Conservation (phyloP, 2,329 filamentous ascomycete genomes). For the Phyllosticta citribraziliensis region DNA sequence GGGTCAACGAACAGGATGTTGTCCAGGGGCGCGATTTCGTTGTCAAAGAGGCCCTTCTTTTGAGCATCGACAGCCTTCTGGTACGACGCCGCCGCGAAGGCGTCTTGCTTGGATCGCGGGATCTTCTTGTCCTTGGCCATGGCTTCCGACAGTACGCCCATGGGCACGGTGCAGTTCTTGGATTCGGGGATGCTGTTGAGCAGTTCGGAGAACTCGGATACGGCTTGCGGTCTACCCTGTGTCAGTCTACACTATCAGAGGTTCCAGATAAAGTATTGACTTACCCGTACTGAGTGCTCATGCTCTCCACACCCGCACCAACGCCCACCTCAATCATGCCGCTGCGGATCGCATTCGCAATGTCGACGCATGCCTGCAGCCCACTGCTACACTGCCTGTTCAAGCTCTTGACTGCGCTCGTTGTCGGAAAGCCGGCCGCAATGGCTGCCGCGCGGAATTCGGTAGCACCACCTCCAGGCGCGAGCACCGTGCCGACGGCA, state of each 20-base stretch:
- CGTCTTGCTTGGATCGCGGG: slow-evolving; percentile 65
- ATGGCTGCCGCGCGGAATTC: slow-evolving; percentile 91
- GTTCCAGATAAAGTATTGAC: background rate
- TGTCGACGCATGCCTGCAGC: slow-evolving; percentile 83
- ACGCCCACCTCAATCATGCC: slow-evolving; percentile 96
- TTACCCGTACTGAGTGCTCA: slow-evolving; percentile 74
- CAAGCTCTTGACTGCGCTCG: slow-evolving; percentile 72
- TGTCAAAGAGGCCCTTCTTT: slow-evolving; percentile 77
- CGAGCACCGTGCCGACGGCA: slow-evolving; percentile 80
- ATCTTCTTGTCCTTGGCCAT: slow-evolving; percentile 85
- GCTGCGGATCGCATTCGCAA: slow-evolving; percentile 81
- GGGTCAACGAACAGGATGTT: slow-evolving; percentile 82
- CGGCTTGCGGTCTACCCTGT: slow-evolving; percentile 58
- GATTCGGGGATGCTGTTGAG: slow-evolving; percentile 73
- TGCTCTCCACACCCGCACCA: slow-evolving; percentile 92
- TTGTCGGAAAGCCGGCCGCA: slow-evolving; percentile 81
- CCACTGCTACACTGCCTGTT: slow-evolving; percentile 95
- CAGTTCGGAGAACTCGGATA: slow-evolving; percentile 84
- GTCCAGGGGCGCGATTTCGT: slow-evolving; percentile 73
- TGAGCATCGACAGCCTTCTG: slow-evolving; percentile 83
- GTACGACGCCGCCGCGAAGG: slow-evolving; percentile 90
- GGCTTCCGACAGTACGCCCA: slow-evolving; percentile 86
- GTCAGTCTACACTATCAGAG: background rate
- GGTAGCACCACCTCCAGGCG: slow-evolving; percentile 87
- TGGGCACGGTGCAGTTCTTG: slow-evolving; percentile 94